These are phyloP conservation scores for Exsudoporus floridanus DNA, from an alignment of 1,284 basidiomycete species.

Conservation along the genomic window DNA sequence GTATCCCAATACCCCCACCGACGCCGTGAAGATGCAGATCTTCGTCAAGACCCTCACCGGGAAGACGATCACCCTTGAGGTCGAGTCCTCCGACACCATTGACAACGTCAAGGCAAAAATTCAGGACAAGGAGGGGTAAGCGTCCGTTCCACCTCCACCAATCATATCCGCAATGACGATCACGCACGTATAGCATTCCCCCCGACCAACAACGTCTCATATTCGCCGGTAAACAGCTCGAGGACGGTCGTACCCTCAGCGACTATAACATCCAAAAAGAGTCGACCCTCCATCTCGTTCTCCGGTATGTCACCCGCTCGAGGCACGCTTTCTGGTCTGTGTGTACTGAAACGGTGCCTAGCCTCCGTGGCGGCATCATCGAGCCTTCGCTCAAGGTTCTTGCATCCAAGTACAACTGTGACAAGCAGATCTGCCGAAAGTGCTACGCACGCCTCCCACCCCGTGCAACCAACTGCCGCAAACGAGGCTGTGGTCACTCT, in stretches of 20 bases:
- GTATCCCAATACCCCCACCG: not conserved
- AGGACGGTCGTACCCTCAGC: slow-evolving; percentile 91
- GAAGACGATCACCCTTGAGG: slow-evolving; percentile 98
- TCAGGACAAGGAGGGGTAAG: slow-evolving; percentile 78
- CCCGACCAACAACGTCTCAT: slow-evolving; percentile 28
- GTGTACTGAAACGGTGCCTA: not conserved
- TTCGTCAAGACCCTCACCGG: slow-evolving; percentile 97
- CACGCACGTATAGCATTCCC: slow-evolving; percentile 16
- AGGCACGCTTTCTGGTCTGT: too few relatives aligned
- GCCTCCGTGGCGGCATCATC: slow-evolving; percentile 78
- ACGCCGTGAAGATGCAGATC: slow-evolving; percentile 72
- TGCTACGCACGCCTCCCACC: slow-evolving; percentile 99
- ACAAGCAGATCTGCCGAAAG: slow-evolving; percentile 99
- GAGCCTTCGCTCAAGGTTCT: slow-evolving; percentile 98
- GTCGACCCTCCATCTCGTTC: slow-evolving; percentile 95
- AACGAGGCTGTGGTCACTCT: slow-evolving; percentile 89
- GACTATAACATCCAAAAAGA: slow-evolving; percentile 99
- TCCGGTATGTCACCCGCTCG: slow-evolving; percentile 59
- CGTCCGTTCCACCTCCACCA: not conserved
- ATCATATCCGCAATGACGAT: not conserved
- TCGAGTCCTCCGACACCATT: slow-evolving; percentile 80
- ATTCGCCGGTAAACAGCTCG: slow-evolving; percentile 51
- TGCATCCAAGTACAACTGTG: slow-evolving; percentile 96
- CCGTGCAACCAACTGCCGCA: slow-evolving; percentile 98
- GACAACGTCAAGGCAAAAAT: slow-evolving; percentile 29